Percentiles rank a stretch among this genome's conserved stretches.
These are phyloP conservation scores for Skeletonema tropicum DNA, from an alignment of 108 stramenopile genomes.

Conservation along the genomic window DNA sequence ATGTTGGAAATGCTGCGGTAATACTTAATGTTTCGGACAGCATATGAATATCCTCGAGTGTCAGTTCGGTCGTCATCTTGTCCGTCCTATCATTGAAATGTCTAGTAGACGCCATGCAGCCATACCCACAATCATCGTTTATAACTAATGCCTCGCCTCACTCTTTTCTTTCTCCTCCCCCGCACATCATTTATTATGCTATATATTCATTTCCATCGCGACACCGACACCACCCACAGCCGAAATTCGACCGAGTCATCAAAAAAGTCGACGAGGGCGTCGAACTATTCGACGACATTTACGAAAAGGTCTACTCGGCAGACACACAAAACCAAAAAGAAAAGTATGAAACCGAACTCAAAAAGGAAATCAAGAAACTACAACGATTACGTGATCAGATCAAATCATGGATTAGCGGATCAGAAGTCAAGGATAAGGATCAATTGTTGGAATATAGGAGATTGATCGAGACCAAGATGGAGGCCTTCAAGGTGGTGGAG, in stretches of 20 bases:
- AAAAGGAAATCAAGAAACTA: conserved; percentile 99
- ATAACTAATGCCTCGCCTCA: neutral
- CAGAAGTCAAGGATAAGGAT: conserved; percentile 98
- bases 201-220: neutral
- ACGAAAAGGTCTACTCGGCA: conserved; percentile 97
- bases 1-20: neutral
- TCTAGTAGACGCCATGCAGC: no score
- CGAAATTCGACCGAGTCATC: conserved; percentile 94
- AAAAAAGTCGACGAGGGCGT: conserved; percentile 99
- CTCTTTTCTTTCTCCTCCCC: neutral
- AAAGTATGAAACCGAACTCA: conserved; percentile 98
- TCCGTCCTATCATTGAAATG: no score
- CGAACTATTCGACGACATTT: conserved; percentile 96
- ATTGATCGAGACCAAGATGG: conserved; percentile 98
- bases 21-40: no score
- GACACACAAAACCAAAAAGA: conserved; percentile 97
- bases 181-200: neutral
- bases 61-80: no score
- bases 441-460: conserved; percentile 76
- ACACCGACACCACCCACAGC: conserved; percentile 46
- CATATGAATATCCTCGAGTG: no score
- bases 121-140: no score
- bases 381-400: conserved; percentile 98
- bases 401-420: conserved; percentile 95
- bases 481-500: conserved; percentile 98